phyloP scores from a whole-genome alignment of 108 stramenopile species.

The Tribonema minus region DNA sequence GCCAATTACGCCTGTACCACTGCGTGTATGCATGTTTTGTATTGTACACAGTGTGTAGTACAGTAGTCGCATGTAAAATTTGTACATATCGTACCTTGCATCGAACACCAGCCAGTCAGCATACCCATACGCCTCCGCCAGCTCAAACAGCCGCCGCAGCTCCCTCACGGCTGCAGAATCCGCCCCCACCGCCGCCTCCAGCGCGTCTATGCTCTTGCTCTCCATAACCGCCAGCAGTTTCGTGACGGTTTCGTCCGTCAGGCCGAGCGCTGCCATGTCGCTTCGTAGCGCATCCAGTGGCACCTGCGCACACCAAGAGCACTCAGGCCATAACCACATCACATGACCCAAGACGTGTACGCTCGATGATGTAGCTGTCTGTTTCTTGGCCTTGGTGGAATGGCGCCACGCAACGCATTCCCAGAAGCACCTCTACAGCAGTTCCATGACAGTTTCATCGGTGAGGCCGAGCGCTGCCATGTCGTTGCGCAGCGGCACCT shows the following conservation, averaged over 20 bases:
- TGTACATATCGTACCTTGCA: constrained; percentile 29
- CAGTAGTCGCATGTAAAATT: background rate
- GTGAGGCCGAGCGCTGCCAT: constrained; percentile 77
- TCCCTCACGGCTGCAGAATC: constrained; percentile 79
- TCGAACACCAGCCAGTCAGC: constrained; percentile 89
- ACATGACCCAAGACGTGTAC: too few species aligned
- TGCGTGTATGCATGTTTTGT: too few species aligned
- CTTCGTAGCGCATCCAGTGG: constrained; percentile 81
- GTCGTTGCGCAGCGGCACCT: constrained; percentile 78
- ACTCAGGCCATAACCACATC: too few species aligned
- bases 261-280: constrained; percentile 78
- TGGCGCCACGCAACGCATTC: too few species aligned
- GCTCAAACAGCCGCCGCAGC: constrained; percentile 53
- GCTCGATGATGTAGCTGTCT: too few species aligned
- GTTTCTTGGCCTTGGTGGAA: too few species aligned
- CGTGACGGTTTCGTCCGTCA: constrained; percentile 72
- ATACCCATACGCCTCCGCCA: constrained; percentile 81
- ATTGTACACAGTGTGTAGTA: too few species aligned
- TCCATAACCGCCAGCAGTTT: constrained; percentile 72
- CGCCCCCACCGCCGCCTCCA: constrained; percentile 67
- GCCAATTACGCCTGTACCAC: too few species aligned
- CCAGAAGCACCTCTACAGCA: too few species aligned
- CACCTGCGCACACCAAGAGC: constrained; percentile 48
- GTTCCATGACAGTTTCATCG: constrained; percentile 68
- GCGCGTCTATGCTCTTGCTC: constrained; percentile 74